phyloP scores from a whole-genome alignment of 1,284 basidiomycete genomes.

The Sanghuangporus baumii region DNA sequence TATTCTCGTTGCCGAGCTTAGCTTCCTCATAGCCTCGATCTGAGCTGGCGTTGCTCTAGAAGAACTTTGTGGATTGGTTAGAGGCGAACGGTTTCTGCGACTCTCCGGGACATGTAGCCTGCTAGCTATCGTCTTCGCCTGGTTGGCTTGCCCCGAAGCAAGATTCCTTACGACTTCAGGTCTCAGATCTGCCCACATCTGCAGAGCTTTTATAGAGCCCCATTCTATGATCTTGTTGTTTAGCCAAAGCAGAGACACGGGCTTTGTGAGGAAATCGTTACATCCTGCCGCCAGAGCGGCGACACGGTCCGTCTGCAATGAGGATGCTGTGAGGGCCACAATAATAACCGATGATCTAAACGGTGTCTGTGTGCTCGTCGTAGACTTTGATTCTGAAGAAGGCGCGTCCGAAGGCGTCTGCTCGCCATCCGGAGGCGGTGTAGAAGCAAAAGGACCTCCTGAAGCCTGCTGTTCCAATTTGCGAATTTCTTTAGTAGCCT shows the following conservation, averaged over 20 bases:
- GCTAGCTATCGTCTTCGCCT: constrained; percentile 62
- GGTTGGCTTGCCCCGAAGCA: constrained; percentile 52
- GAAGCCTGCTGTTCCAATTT: constrained; percentile 72
- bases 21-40: constrained; percentile 10
- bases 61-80: background rate
- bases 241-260: constrained; percentile 92
- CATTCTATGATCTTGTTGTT: constrained; percentile 99
- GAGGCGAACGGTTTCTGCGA: constrained; percentile 21
- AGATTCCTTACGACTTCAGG: constrained; percentile 53
- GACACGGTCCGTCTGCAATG: constrained; percentile 88
- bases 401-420: constrained; percentile 49
- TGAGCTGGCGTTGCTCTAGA: background rate
- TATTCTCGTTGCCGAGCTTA: constrained; percentile 3
- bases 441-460: constrained; percentile 65
- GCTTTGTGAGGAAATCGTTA: constrained; percentile 98
- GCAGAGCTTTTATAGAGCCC: constrained; percentile 85
- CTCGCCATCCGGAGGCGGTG: constrained; percentile 53
- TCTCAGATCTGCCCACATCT: constrained; percentile 80
- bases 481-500: constrained; percentile 95
- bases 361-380: constrained; percentile 43
- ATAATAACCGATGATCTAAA: constrained; percentile 96
- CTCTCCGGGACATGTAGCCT: constrained; percentile 61
- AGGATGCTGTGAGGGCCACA: constrained; percentile 95
- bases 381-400: constrained; percentile 38
- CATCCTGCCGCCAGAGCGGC: constrained; percentile 95